These are phyloP conservation scores for Misopates orontium DNA, from an alignment of 257 asterid species.

Conservation along the genomic window DNA sequence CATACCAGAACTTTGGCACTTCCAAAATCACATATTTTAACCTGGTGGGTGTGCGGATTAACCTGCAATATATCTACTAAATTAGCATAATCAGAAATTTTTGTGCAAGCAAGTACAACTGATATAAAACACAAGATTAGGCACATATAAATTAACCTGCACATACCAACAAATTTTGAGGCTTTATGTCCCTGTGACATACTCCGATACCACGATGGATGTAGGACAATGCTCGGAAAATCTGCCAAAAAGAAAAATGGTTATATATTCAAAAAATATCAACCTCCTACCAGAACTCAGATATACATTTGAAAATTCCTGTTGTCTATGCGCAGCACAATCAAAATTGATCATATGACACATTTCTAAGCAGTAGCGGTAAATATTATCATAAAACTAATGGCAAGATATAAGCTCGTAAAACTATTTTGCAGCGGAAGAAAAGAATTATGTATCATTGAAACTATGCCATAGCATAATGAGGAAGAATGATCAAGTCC, in stretches of 20 bases:
- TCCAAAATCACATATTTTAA: constrained; percentile 82
- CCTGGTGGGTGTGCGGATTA: constrained; percentile 84
- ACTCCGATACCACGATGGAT: constrained; percentile 86
- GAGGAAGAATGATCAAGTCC: background rate
- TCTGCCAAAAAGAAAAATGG: constrained; percentile 51
- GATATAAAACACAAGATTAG: constrained; percentile 10
- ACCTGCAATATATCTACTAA: constrained; percentile 46
- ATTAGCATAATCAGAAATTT: constrained; percentile 1
- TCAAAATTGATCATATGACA: background rate
- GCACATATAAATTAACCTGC: constrained; percentile 25
- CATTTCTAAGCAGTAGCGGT: too few species aligned
- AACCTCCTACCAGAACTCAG: constrained; percentile 21
- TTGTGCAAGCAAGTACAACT: constrained; percentile 19
- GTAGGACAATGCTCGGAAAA: constrained; percentile 89
- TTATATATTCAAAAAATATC: constrained; percentile 2
- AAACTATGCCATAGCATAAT: background rate
- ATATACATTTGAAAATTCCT: constrained; percentile 16
- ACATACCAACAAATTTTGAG: constrained; percentile 91
- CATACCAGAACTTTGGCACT: constrained; percentile 90
- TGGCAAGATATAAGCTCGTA: too few species aligned
- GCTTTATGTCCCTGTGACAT: constrained; percentile 98
- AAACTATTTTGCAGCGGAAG: too few species aligned
- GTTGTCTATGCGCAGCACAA: too few species aligned
- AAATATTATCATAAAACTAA: too few species aligned
- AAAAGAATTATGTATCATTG: background rate